Base-by-base conservation (phyloP, 202 grass and related monocot species). In the Zizania palustris region DNA sequence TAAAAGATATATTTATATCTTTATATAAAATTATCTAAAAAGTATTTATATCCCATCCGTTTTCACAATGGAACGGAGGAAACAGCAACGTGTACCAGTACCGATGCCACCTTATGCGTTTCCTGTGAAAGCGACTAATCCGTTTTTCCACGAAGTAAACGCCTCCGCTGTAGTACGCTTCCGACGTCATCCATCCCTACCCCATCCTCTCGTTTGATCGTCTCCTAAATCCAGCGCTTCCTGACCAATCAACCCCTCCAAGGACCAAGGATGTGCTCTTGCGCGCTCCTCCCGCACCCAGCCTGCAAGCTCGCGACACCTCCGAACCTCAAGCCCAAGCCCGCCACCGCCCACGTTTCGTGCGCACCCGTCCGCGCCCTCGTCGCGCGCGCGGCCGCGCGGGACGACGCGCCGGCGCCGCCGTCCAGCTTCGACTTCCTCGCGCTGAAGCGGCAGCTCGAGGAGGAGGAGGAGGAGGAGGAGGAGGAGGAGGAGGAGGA, bases 371-470 rank as follows among this genome's bases (percentile, higher is more conserved):
- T 62, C 60, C 37, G 72, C 61, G 45, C 71, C 55, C 35, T 89
- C 60, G 72, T 73, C 61, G 73, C 69, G 19, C 72, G 45, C 73
- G 78, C 84, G 6, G 75, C 61, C 81, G 14, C 84, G 34, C 69
- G 51, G 65, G 86, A 82, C 69, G 81, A 85, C 44, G 63, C 46
- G 43, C 60, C 46, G 46, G 44, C 85, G 63, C 41, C 70, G 45
- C 70, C 84, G 18, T 97, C 93, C 49, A 89, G 82, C 63, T 97
- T 93, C 84, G 90, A 93, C 76, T 91, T 93, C 78, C 84, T 93
- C 67, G 86, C 88, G 48, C 82, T 97, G 71, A 97, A 97, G 84
- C 83, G 93, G 76, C 88, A 91, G 76, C 71, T 93, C 64, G 93
- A 97, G 79, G 82, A 76, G 67, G 78, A 85, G 80, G 85, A 71